Percentiles rank a stretch among this genome's conserved stretches.
phyloP scores from a whole-genome alignment of 179 eudicot species.

The Silene coronaria region DNA sequence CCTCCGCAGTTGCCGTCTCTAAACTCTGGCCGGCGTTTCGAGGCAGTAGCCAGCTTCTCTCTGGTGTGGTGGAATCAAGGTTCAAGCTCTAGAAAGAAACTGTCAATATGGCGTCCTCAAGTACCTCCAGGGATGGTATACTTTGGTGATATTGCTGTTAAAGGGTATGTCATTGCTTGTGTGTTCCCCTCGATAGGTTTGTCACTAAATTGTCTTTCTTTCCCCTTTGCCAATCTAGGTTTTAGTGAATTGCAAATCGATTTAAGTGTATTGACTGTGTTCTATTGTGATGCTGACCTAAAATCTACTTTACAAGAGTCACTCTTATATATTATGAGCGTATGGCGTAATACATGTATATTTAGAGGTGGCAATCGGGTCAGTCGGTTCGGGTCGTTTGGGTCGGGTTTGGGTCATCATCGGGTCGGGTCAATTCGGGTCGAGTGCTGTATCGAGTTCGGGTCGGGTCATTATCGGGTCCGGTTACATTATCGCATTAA shows the following conservation, averaged over 20 bases:
- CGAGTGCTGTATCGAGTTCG: too few relatives aligned
- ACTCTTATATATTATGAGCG: too few relatives aligned
- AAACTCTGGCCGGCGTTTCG: slow-evolving; percentile 51
- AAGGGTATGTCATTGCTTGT: slow-evolving; percentile 51
- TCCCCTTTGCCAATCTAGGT: neutral
- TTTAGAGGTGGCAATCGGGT: too few relatives aligned
- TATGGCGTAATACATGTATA: neutral
- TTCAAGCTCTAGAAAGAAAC: slow-evolving; percentile 63
- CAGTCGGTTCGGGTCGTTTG: too few relatives aligned
- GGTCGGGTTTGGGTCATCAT: too few relatives aligned
- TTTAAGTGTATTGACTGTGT: neutral
- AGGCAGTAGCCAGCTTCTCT: slow-evolving; percentile 69
- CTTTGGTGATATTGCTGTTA: slow-evolving; percentile 91
- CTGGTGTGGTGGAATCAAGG: slow-evolving; percentile 96
- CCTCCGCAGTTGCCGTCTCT: slow-evolving; percentile 35
- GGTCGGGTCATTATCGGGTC: too few relatives aligned
- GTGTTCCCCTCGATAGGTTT: neutral
- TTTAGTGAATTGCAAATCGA: neutral
- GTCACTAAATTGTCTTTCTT: slow-evolving; percentile 9
- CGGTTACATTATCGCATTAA: too few relatives aligned
- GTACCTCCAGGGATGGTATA: slow-evolving; percentile 79
- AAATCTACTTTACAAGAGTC: neutral
- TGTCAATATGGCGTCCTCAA: slow-evolving; percentile 95
- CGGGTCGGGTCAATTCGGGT: too few relatives aligned
- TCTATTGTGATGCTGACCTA: neutral